Percentiles rank a stretch among this genome's conserved stretches.
phyloP scores from a whole-genome alignment of 768 basidiomycete genomes.

The Trametes punicea region DNA sequence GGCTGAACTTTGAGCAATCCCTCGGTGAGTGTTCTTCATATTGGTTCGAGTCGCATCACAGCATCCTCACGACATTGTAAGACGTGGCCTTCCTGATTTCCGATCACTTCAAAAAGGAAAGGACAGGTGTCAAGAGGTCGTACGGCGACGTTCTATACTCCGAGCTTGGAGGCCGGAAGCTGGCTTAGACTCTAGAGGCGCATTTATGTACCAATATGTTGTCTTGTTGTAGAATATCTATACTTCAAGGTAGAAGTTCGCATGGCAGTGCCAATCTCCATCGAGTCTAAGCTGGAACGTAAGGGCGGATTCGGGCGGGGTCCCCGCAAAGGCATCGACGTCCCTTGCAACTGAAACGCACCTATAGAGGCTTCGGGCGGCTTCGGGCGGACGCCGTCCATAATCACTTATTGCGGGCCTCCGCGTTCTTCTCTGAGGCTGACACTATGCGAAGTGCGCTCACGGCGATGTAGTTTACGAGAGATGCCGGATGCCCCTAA shows the following conservation, averaged over 20 bases:
- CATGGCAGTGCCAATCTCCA: too few species aligned
- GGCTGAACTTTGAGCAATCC: constrained; percentile 91
- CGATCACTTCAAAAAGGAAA: constrained; percentile 71
- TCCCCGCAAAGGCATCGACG: too few species aligned
- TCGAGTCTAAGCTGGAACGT: too few species aligned
- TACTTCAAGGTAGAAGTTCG: background rate
- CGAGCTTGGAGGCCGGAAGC: constrained; percentile 29
- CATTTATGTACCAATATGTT: background rate
- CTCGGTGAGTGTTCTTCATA: constrained; percentile 55
- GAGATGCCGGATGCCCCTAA: too few species aligned
- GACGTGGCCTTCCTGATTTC: constrained; percentile 87
- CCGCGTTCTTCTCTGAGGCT: background rate
- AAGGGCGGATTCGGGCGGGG: too few species aligned
- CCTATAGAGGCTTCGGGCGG: background rate
- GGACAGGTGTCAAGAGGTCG: constrained; percentile 28
- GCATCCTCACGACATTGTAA: constrained; percentile 23
- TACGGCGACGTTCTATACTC: constrained; percentile 30
- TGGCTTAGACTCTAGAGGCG: background rate
- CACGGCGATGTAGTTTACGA: too few species aligned
- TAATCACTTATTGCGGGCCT: background rate
- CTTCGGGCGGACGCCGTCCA: background rate
- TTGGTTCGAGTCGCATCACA: background rate
- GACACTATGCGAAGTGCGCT: too few species aligned
- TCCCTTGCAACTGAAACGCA: too few species aligned
- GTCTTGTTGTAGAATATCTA: background rate